Percentiles rank a stretch among this genome's conserved stretches.
phyloP scores from a whole-genome alignment of 139 green algal genomes.

The Ulvella scutata region DNA sequence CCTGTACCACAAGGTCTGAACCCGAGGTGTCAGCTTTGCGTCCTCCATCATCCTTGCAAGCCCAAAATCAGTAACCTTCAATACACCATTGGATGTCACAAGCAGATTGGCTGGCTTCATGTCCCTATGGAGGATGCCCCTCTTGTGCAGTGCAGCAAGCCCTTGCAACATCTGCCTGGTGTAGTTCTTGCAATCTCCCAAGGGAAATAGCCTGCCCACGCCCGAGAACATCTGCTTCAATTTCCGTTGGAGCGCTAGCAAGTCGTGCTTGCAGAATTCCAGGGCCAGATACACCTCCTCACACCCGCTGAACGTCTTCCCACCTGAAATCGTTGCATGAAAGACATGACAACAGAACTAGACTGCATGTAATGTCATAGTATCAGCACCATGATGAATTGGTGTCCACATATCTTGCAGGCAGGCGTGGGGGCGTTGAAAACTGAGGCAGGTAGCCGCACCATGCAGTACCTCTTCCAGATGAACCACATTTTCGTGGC shows the following conservation, averaged over 20 bases:
- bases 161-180: neutral
- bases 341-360: neutral
- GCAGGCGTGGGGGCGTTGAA: no score
- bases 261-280: neutral
- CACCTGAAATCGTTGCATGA: neutral
- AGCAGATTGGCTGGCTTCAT: neutral
- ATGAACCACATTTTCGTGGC: neutral
- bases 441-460: neutral
- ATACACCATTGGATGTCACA: neutral
- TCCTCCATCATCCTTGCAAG: neutral
- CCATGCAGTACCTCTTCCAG: neutral
- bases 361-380: neutral
- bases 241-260: neutral
- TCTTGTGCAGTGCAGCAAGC: neutral
- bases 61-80: neutral
- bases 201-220: neutral
- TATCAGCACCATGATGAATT: neutral
- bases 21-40: neutral
- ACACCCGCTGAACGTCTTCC: neutral
- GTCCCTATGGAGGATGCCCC: neutral
- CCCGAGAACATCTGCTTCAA: neutral
- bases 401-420: no score
- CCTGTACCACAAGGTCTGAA: neutral
- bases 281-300: neutral
- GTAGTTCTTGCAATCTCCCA: neutral